Percentiles rank a stretch among this genome's conserved stretches.
Conservation (phyloP, 352 stramenopile species). For the Phytopythium helicoides region DNA sequence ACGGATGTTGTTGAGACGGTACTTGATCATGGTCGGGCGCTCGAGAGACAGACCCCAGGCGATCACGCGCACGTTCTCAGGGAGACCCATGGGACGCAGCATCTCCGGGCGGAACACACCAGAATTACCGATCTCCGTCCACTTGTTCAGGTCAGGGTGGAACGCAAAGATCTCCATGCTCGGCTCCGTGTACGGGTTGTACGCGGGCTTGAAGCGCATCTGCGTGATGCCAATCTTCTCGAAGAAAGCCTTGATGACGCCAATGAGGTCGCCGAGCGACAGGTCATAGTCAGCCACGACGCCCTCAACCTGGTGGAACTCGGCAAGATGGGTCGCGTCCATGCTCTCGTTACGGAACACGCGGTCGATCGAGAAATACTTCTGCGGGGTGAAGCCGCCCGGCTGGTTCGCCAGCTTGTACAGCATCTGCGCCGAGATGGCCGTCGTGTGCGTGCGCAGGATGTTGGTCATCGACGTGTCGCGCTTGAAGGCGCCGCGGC, state of each 20-base stretch:
- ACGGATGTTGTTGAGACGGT: conserved; percentile 99
- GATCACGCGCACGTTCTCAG: conserved; percentile 98
- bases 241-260: conserved; percentile 99
- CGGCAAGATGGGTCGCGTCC: conserved; percentile 99
- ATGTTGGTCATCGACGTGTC: conserved; percentile 99
- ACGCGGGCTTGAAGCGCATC: conserved; percentile 99
- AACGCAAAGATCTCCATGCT: conserved; percentile 99
- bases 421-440: conserved; percentile 98
- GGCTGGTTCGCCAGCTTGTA: conserved; percentile 96
- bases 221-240: conserved; percentile 97
- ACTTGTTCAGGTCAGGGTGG: conserved; percentile 99
- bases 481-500: conserved; percentile 86
- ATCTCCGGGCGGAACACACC: conserved; percentile 99
- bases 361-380: conserved; percentile 99
- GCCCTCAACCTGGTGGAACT: conserved; percentile 99
- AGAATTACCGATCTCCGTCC: conserved; percentile 99
- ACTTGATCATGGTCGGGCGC: conserved; percentile 99
- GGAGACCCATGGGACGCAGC: conserved; percentile 98
- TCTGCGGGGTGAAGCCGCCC: conserved; percentile 96
- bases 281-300: conserved; percentile 99
- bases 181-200: conserved; percentile 99
- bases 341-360: conserved; percentile 99
- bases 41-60: conserved; percentile 99
- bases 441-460: conserved; percentile 99
- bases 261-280: conserved; percentile 98